A percentile compares a stretch with the other conserved stretches of the same genome.
These are phyloP conservation scores for Colletotrichum agaves DNA, from an alignment of 2,329 filamentous ascomycete species.

Conservation along the genomic window DNA sequence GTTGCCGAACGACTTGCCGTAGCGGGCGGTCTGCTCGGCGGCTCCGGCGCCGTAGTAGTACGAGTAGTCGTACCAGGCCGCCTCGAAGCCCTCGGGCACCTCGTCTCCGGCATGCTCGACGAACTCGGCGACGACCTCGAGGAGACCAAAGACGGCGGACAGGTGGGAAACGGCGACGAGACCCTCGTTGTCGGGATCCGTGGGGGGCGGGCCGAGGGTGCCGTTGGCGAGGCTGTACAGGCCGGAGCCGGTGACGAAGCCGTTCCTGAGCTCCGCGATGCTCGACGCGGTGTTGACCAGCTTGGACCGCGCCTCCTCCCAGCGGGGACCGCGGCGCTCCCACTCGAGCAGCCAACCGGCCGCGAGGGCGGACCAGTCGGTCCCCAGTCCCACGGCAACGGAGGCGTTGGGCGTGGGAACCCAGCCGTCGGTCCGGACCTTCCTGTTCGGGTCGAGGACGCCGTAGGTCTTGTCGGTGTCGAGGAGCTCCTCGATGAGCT, in stretches of 20 bases:
- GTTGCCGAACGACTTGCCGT: constrained; percentile 60
- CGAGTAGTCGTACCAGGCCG: constrained; percentile 69
- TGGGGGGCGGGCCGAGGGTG: constrained; percentile 61
- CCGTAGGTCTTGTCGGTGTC: constrained; percentile 64
- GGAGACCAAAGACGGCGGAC: constrained; percentile 67
- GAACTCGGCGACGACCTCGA: constrained; percentile 67
- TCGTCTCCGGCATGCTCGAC: constrained; percentile 59
- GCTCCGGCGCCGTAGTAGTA: constrained; percentile 63
- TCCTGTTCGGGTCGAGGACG: constrained; percentile 65
- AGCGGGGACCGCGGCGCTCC: constrained; percentile 65
- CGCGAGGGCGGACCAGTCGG: constrained; percentile 68
- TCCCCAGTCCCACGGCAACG: constrained; percentile 64
- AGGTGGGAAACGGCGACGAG: constrained; percentile 65
- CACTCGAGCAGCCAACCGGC: constrained; percentile 69
- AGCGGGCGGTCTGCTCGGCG: constrained; percentile 62
- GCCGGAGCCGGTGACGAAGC: constrained; percentile 67
- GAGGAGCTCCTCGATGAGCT: constrained; percentile 62
- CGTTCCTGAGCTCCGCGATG: constrained; percentile 65
- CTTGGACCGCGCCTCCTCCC: constrained; percentile 62
- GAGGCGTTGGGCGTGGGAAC: constrained; percentile 53
- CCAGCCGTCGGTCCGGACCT: constrained; percentile 65
- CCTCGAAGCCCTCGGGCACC: constrained; percentile 59
- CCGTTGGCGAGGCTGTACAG: constrained; percentile 62
- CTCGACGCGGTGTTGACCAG: constrained; percentile 60
- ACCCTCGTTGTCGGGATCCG: constrained; percentile 63